Conservation (phyloP, 2,329 filamentous ascomycete species). For the Ilyonectria sp. region DNA sequence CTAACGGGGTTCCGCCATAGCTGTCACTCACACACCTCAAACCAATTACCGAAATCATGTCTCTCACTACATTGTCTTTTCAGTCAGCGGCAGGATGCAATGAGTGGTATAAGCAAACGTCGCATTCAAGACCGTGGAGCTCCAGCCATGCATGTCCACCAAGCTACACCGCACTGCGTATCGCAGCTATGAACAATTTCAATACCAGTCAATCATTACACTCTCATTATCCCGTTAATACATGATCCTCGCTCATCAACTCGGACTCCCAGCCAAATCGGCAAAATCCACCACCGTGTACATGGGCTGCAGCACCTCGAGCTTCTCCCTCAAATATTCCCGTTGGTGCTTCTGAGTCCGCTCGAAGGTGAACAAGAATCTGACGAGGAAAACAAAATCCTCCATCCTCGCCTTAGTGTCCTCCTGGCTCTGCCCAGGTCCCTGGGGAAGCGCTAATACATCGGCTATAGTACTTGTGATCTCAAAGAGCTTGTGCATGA, state of each 20-base stretch:
- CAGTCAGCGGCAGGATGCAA: too few relatives aligned
- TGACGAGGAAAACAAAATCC: slow-evolving; percentile 68
- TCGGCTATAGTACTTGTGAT: slow-evolving; percentile 73
- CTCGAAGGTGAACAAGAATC: slow-evolving; percentile 65
- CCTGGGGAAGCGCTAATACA: slow-evolving; percentile 67
- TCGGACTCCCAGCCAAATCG: slow-evolving; percentile 46
- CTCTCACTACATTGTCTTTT: too few relatives aligned
- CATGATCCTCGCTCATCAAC: not conserved
- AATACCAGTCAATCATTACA: not conserved
- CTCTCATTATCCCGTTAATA: not conserved
- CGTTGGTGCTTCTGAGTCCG: slow-evolving; percentile 62
- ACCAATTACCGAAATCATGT: too few relatives aligned
- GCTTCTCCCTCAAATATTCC: slow-evolving; percentile 58
- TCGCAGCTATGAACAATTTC: not conserved
- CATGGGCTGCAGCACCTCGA: slow-evolving; percentile 52
- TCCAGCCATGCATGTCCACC: too few relatives aligned
- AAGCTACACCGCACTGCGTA: not conserved
- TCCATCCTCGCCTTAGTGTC: slow-evolving; percentile 65
- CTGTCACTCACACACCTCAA: too few relatives aligned
- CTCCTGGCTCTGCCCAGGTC: slow-evolving; percentile 54
- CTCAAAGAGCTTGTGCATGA: slow-evolving; percentile 73
- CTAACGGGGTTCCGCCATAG: too few relatives aligned
- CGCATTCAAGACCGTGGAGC: too few relatives aligned
- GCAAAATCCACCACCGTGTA: slow-evolving; percentile 51
- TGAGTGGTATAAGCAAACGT: too few relatives aligned